Conservation (phyloP, 2,329 filamentous ascomycete genomes). For the Pseudogymnoascus sp. region DNA sequence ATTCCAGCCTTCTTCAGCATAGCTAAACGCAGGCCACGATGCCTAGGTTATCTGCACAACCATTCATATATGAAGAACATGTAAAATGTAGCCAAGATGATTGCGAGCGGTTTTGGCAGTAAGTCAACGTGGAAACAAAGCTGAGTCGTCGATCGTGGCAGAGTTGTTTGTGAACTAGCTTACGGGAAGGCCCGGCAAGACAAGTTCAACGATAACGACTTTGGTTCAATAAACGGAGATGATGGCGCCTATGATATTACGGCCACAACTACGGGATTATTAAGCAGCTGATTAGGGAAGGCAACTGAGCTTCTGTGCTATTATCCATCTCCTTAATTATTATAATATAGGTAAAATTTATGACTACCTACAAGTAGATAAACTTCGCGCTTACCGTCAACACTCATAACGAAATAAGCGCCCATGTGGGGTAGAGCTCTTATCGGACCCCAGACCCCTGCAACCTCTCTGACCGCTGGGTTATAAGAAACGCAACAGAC, state of each 20-base stretch:
- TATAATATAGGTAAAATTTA: neutral
- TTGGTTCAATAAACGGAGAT: neutral
- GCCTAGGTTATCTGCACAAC: neutral
- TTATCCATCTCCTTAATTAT: neutral
- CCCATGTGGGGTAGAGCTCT: neutral
- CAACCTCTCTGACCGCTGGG: neutral
- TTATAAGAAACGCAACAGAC: neutral
- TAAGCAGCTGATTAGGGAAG: neutral
- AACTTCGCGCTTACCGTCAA: neutral
- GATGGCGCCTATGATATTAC: neutral
- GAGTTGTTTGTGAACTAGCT: constrained; percentile 8
- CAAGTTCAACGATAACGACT: neutral
- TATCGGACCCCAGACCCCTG: neutral
- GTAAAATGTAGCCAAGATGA: constrained; percentile 10
- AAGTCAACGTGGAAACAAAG: neutral
- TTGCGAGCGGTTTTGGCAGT: neutral
- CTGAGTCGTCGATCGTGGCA: constrained; percentile 8
- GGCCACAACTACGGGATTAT: neutral
- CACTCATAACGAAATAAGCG: neutral
- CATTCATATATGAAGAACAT: neutral
- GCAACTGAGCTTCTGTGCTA: neutral
- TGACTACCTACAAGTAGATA: neutral
- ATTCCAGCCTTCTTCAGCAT: constrained; percentile 39
- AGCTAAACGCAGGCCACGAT: constrained; percentile 14
- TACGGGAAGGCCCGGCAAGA: neutral